Evolutionary conservation across 2,329 filamentous ascomycete genomes (phyloP).

Genomic region (Mycosphaerelloides madeirae): DNA sequence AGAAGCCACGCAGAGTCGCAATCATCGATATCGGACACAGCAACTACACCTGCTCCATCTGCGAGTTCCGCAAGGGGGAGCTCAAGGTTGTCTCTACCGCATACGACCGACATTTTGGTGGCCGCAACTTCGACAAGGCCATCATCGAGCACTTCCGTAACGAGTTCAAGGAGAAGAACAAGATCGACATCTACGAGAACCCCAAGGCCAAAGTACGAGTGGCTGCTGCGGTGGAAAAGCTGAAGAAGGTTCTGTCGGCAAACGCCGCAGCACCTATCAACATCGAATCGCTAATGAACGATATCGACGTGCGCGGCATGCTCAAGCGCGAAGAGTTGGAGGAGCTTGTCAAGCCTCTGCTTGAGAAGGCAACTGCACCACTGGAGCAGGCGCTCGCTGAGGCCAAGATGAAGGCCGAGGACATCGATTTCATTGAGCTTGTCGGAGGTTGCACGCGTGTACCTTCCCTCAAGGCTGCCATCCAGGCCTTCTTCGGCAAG

Average conservation of each 20-base stretch:
- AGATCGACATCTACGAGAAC: constrained; percentile 90
- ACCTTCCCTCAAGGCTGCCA: constrained; percentile 82
- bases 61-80: constrained; percentile 97
- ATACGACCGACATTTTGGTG: constrained; percentile 94
- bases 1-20: constrained; percentile 83
- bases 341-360: constrained; percentile 77
- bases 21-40: constrained; percentile 96
- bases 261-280: constrained; percentile 89
- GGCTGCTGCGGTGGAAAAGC: constrained; percentile 83
- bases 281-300: constrained; percentile 98
- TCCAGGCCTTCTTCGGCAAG: constrained; percentile 90
- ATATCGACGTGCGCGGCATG: constrained; percentile 82
- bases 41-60: constrained; percentile 89
- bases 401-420: constrained; percentile 81
- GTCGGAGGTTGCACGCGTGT: constrained; percentile 94
- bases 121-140: constrained; percentile 93
- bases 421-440: constrained; percentile 90
- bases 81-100: constrained; percentile 87
- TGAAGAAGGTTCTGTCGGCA: constrained; percentile 97
- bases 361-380: constrained; percentile 66
- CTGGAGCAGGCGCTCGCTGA: constrained; percentile 92
- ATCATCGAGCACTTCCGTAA: constrained; percentile 90
- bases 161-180: constrained; percentile 97
- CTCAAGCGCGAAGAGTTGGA: constrained; percentile 94
- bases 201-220: constrained; percentile 85